These are phyloP conservation scores for Tephrocybe sp. DNA, from an alignment of 768 basidiomycete genomes.

Conservation along the genomic window DNA sequence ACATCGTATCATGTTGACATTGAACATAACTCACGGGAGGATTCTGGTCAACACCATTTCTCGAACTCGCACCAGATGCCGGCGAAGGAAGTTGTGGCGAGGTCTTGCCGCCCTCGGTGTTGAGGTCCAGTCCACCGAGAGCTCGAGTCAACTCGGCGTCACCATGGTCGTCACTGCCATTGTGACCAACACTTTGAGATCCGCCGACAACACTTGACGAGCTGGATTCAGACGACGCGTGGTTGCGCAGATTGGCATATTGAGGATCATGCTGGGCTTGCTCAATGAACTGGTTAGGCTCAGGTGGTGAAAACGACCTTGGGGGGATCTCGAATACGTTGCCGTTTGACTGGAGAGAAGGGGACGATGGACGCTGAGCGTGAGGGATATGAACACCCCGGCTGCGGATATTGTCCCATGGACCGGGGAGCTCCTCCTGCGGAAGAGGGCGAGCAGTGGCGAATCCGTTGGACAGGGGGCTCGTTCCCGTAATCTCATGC, in stretches of 20 bases:
- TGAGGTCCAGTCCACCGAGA: slow-evolving; percentile 51
- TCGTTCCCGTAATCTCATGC: slow-evolving; percentile 14
- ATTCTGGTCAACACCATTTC: slow-evolving; percentile 78
- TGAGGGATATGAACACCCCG: slow-evolving; percentile 14
- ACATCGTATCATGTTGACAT: neutral
- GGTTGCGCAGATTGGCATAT: slow-evolving; percentile 6
- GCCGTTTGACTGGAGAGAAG: slow-evolving; percentile 16
- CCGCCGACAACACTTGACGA: slow-evolving; percentile 31
- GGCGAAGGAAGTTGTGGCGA: slow-evolving; percentile 82
- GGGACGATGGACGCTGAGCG: slow-evolving; percentile 36
- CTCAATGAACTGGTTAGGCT: slow-evolving; percentile 18
- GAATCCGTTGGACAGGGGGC: slow-evolving; percentile 21
- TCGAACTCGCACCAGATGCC: slow-evolving; percentile 58
- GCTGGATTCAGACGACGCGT: slow-evolving; percentile 28
- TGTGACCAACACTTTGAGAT: slow-evolving; percentile 20
- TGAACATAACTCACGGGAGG: slow-evolving; percentile 63
- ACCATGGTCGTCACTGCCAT: slow-evolving; percentile 14
- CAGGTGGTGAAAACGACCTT: slow-evolving; percentile 17
- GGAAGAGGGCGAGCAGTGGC: slow-evolving; percentile 13
- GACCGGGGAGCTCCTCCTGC: slow-evolving; percentile 37
- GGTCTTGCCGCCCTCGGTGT: slow-evolving; percentile 51
- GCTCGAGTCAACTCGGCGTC: slow-evolving; percentile 37
- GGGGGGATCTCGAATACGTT: slow-evolving; percentile 9
- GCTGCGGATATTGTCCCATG: slow-evolving; percentile 41
- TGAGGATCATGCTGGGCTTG: slow-evolving; percentile 17